A percentile compares a stretch with the other conserved stretches of the same genome.
phyloP scores from a whole-genome alignment of 768 basidiomycete genomes.

The Trametes sanguinea region DNA sequence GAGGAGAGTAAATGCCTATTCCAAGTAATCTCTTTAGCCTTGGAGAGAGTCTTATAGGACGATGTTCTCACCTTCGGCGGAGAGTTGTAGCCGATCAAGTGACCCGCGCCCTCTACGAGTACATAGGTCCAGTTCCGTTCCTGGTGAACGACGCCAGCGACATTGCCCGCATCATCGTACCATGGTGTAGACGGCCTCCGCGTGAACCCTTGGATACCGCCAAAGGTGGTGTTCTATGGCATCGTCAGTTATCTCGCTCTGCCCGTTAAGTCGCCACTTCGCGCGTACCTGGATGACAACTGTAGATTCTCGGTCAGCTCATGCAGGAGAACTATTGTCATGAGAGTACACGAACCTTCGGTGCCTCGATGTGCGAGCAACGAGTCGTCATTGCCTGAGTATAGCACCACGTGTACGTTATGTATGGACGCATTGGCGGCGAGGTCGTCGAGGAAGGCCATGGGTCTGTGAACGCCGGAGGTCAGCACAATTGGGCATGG shows the following conservation, averaged over 20 bases:
- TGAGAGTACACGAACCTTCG: constrained; percentile 47
- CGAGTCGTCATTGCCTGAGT: constrained; percentile 70
- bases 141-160: constrained; percentile 72
- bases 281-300: constrained; percentile 51
- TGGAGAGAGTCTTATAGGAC: background rate
- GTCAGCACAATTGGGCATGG: background rate
- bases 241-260: background rate
- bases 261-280: too few species aligned
- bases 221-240: constrained; percentile 73
- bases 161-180: constrained; percentile 57
- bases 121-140: constrained; percentile 61
- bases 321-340: constrained; percentile 5
- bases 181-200: constrained; percentile 68
- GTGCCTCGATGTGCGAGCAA: constrained; percentile 64
- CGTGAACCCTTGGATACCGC: constrained; percentile 74
- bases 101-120: constrained; percentile 42
- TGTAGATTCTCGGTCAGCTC: background rate
- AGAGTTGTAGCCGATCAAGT: constrained; percentile 40
- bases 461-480: constrained; percentile 45
- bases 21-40: background rate
- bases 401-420: constrained; percentile 55
- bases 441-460: constrained; percentile 64
- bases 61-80: constrained; percentile 50
- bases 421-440: constrained; percentile 62
- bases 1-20: constrained; percentile 59